Evolutionary conservation across 2,329 filamentous ascomycete genomes (phyloP).

Genomic region (Dothideomycetidae sp.): DNA sequence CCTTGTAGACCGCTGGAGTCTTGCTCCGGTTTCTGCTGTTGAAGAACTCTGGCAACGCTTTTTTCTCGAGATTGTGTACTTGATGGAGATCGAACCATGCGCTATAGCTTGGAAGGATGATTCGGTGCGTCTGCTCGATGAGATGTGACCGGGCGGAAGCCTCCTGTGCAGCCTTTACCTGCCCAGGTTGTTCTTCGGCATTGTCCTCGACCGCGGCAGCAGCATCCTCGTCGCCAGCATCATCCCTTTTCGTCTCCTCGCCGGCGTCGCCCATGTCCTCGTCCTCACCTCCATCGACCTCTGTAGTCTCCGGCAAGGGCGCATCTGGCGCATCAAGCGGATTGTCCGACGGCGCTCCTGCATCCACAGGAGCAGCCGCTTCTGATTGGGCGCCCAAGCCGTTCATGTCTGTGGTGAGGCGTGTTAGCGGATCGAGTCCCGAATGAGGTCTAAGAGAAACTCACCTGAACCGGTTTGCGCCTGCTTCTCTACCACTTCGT

Average conservation of each 20-base stretch:
- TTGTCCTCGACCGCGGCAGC: conserved; percentile 31
- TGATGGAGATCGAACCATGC: conserved; percentile 98
- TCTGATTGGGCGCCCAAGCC: conserved; percentile 22
- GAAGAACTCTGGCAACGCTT: conserved; percentile 94
- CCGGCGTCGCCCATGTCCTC: conserved; percentile 48
- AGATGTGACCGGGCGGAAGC: conserved; percentile 81
- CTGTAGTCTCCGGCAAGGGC: conserved; percentile 22
- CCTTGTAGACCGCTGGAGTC: conserved; percentile 91
- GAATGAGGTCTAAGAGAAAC: background rate
- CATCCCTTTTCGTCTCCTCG: conserved; percentile 37
- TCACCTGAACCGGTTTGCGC: conserved; percentile 15
- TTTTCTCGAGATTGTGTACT: conserved; percentile 82
- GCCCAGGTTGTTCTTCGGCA: conserved; percentile 32
- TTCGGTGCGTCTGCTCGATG: conserved; percentile 84
- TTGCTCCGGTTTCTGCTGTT: conserved; percentile 97
- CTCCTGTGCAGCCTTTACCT: conserved; percentile 70
- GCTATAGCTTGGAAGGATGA: conserved; percentile 93
- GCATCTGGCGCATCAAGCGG: conserved; percentile 25
- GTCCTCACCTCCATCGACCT: conserved; percentile 18
- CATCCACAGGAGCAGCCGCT: conserved; percentile 7
- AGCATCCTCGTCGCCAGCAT: conserved; percentile 29
- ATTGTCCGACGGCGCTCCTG: conserved; percentile 22
- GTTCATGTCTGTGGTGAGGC: conserved; percentile 14
- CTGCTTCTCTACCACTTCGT: conserved; percentile 20
- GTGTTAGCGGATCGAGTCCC: background rate